These are phyloP conservation scores for Erucastrum elatum DNA, from an alignment of 345 rosid genomes.

Conservation along the genomic window DNA sequence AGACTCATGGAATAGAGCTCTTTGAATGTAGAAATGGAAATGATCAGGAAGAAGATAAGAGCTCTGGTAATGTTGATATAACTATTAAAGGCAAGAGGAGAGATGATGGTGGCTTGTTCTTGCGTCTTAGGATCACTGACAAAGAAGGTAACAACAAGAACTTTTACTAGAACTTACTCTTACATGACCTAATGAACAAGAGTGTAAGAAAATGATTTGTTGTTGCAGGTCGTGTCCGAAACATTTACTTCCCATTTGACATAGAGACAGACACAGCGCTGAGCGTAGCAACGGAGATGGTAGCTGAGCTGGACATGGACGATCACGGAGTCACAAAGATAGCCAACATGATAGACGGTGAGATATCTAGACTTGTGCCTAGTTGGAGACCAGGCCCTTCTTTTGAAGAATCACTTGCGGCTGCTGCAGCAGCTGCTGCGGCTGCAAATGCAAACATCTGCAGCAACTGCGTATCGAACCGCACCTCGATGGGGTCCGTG, in stretches of 20 bases:
- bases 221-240: slow-evolving; percentile 68
- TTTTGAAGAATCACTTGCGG: slow-evolving; percentile 58
- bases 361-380: slow-evolving; percentile 77
- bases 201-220: background rate
- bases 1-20: slow-evolving; percentile 71
- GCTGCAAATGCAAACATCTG: slow-evolving; percentile 60
- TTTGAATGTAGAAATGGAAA: slow-evolving; percentile 48
- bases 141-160: slow-evolving; percentile 67
- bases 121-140: slow-evolving; percentile 84
- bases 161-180: background rate
- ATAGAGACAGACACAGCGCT: slow-evolving; percentile 79
- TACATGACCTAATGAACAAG: background rate
- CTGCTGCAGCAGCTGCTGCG: slow-evolving; percentile 34
- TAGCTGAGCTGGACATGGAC: slow-evolving; percentile 81
- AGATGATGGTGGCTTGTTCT: slow-evolving; percentile 68
- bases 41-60: slow-evolving; percentile 67
- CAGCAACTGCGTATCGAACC: slow-evolving; percentile 74
- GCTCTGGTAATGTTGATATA: slow-evolving; percentile 59
- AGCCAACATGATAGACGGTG: slow-evolving; percentile 92
- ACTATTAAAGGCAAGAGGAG: slow-evolving; percentile 83
- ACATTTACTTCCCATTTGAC: slow-evolving; percentile 90
- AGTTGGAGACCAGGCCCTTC: slow-evolving; percentile 78
- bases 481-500: slow-evolving; percentile 80
- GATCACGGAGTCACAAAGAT: slow-evolving; percentile 89
- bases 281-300: slow-evolving; percentile 97